Evolutionary conservation across 2,329 filamentous ascomycete genomes (phyloP), one percentile per base, ranked within the genome.

Genomic region (Diplodia corticola): DNA sequence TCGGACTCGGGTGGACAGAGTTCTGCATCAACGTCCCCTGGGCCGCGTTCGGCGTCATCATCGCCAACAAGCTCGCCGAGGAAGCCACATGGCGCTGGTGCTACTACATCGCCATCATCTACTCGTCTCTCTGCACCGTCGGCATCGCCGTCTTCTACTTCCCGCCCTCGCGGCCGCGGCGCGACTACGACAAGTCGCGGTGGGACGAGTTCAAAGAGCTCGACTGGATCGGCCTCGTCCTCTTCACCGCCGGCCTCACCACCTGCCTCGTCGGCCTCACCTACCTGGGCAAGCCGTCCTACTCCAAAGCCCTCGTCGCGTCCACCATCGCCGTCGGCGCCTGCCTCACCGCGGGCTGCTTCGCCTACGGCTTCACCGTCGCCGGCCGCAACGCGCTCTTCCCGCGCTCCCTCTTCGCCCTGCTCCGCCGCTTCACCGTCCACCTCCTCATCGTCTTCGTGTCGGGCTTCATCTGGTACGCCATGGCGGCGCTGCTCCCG

Each of bases 261-360:
- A 72, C 83, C 0, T 78, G 83, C 64, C 73, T 84, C 9, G 79
- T 84, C 68, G 81, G 81, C 5, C 74, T 84, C 64, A 81, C 79
- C 26, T 83, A 80, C 73, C 80, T 80, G 22, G 80, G 80, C 6
- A 69, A 66, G 12, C 68, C 69, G 5, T 72, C 70, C 40, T 73
- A 67, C 69, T 76, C 76, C 67, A 69, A 67, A 68, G 71, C 67
- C 64, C 72, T 67, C 55, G 72, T 61, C 66, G 73, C 4, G 67
- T 76, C 17, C 69, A 73, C 75, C 17, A 66, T 76, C 17, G 64
- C 74, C 9, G 64, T 73, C 5, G 69, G 71, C 5, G 65, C 72
- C 26, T 40, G 75, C 26, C 67, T 71, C 12, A 69, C 69, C 37
- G 12, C 69, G 12, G 64, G 33, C n/a, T 69, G 69, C 9, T 72